Base-by-base conservation (phyloP, 2,329 filamentous ascomycete genomes). In the Coniochaeta sp. region DNA sequence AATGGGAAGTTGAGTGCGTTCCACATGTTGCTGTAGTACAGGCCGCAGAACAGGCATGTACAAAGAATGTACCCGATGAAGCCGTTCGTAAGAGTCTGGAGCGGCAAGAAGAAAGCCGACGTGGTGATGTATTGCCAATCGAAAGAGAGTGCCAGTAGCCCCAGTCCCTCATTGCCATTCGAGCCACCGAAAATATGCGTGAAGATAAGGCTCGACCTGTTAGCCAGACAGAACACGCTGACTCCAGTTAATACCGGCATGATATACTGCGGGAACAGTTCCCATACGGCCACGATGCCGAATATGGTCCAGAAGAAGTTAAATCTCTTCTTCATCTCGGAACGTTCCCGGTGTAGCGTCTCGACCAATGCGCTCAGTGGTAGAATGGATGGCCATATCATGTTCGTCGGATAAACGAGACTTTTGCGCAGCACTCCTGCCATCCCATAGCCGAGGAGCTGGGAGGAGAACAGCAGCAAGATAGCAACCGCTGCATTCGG, bases 171-270 rank as follows among this genome's bases (percentile, higher is more conserved):
- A 55, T 71, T 70, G 57, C 65, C 66, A 32, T 64, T 62, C n/a
- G 77, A 70, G n/a, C 79, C 79, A 6, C 79, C 79, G 28, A 81
- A 81, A n/a, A 81, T 66, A 44, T 78, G 77, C 22, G 77, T 79
- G 57, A 81, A 78, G 6, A 77, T 66, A 1, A 74, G 62, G 58
- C 67, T 78, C 42, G 75, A 67, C 38, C 74, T 71, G 14, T 76
- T 73, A 0, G 78, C 74, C 4, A 81, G 71, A 62, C 79, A 81
- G 58, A 80, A 78, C 28, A 81, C 10, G 71, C 67, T 71, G 16
- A 76, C 60, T 4, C 72, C 73, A 17, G 67, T 74, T 6, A 80
- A 67, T 4, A 76, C 61, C 1, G 78, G 74, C 55, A 77, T 76
- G 0, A 81, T 74, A 55, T 47, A 79, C 60, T 79, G 73, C 0